phyloP scores from a whole-genome alignment of 2,329 filamentous ascomycete genomes.

The Fusarium pseudograminearum region DNA sequence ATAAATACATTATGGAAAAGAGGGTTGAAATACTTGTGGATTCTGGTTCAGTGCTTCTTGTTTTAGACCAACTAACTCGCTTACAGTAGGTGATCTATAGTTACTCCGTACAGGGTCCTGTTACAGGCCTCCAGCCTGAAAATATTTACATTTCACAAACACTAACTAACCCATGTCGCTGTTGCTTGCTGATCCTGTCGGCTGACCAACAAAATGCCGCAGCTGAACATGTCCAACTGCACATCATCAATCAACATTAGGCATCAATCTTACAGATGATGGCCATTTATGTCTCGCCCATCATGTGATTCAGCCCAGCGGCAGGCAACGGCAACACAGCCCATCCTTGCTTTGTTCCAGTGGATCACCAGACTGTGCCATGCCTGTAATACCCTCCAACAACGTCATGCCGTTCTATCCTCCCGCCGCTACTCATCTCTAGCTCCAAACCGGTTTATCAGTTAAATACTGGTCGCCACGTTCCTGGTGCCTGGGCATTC shows the following conservation, averaged over 20 bases:
- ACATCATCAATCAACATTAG: constrained; percentile 16
- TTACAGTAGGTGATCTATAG: not conserved
- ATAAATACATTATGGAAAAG: not conserved
- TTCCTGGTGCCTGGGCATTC: constrained; percentile 4
- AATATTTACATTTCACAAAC: not conserved
- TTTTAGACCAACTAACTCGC: not conserved
- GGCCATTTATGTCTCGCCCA: constrained; percentile 1
- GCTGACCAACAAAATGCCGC: constrained; percentile 15
- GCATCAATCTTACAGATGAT: constrained; percentile 21
- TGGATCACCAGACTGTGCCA: constrained; percentile 45
- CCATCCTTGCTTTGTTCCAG: constrained; percentile 8
- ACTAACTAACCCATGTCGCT: not conserved
- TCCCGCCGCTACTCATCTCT: constrained; percentile 6
- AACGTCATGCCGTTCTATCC: constrained; percentile 39
- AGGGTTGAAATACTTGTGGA: not conserved
- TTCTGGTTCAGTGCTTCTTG: not conserved
- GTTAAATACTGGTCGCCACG: constrained; percentile 4
- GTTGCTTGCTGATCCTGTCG: constrained; percentile 2
- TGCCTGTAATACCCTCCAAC: constrained; percentile 30
- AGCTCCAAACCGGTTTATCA: not conserved
- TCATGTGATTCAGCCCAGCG: constrained; percentile 30
- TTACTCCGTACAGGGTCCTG: not conserved
- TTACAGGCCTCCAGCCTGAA: not conserved
- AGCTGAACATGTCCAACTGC: constrained; percentile 1
- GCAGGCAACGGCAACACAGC: constrained; percentile 28